Percentiles rank a stretch among this genome's conserved stretches.
Evolutionary conservation across 345 rosid species (phyloP).

Genomic region (Citrus trifoliata): DNA sequence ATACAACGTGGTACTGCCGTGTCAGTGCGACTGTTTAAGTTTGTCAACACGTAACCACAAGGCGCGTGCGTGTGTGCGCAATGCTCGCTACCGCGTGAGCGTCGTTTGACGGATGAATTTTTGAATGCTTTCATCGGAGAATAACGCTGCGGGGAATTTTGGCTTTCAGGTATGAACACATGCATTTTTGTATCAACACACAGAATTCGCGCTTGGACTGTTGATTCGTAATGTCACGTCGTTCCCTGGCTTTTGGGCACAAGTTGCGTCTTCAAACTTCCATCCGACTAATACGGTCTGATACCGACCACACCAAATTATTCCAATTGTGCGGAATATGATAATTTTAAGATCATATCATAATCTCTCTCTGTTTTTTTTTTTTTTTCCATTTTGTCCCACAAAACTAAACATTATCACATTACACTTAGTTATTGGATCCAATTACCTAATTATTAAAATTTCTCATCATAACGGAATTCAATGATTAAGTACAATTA

Average conservation of each 20-base stretch:
- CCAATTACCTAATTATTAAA: no score
- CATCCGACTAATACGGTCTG: no score
- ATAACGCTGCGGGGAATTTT: not conserved
- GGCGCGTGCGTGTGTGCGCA: not conserved
- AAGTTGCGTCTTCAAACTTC: no score
- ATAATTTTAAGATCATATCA: no score
- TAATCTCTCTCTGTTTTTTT: accelerated
- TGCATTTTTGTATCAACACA: no score
- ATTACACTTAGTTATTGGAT: accelerated
- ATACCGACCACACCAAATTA: no score
- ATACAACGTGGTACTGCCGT: not conserved
- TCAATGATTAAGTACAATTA: accelerated
- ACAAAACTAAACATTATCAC: no score
- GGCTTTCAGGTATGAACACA: no score
- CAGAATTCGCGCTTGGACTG: not conserved
- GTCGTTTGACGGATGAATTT: not conserved
- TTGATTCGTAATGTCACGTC: not conserved
- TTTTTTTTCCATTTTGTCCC: accelerated
- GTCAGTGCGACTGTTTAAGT: not conserved
- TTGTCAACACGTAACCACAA: not conserved
- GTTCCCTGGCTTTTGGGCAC: not conserved
- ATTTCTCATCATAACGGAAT: no score
- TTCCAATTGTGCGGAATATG: no score
- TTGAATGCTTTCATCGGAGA: not conserved
- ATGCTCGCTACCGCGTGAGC: no score